Evolutionary conservation across 202 grass and related monocot species (phyloP), one percentile per base, ranked within the genome.

Genomic region (Musa balbisiana): DNA sequence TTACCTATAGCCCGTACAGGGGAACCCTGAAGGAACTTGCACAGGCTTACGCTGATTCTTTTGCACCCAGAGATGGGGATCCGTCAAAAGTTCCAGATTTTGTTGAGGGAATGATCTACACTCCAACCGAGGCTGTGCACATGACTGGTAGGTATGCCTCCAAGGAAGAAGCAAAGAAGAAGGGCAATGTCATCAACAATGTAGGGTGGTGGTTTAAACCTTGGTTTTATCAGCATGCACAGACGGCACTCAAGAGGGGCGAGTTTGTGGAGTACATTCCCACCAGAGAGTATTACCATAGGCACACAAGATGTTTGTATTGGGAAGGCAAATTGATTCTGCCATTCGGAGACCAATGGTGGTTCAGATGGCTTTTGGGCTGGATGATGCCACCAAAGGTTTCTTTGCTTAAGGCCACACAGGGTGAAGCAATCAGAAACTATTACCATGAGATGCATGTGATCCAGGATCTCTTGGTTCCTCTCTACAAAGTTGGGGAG

Each of bases 371-470:
- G 82, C 60, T 83, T 52, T 69, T 99, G 0, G 89, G 96, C 10
- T 99, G 96, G 96, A 55, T 92, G 65, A 99, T 99, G 96, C 96
- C 96, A 1, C 96, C 96, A 0, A 99, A 95, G 87, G 87, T 99
- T 19, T 99, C 96, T 54, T 76, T 99, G 62, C 91, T 99, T 49
- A 99, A 99, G 91, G 91, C 91, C 6, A 99, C 96, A 26, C 96
- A 99, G 72, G 96, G 96, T 4, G 89, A 99, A 33, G 73, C 91
- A 60, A 73, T 99, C 80, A 88, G 91, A 75, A 99, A 99, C 70
- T 99, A 99, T 82, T 99, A 99, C 82, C 96, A 99, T 58, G 91
- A 99, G 33, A 89, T 83, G 74, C 96, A 99, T 77, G 96, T 99
- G 33, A 99, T 99, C 75, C 96, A 99, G 78, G 96, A 95, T 67